phyloP scores from a whole-genome alignment of 371 early-diverging fungal genomes.

The Dichotomocladium elegans region DNA sequence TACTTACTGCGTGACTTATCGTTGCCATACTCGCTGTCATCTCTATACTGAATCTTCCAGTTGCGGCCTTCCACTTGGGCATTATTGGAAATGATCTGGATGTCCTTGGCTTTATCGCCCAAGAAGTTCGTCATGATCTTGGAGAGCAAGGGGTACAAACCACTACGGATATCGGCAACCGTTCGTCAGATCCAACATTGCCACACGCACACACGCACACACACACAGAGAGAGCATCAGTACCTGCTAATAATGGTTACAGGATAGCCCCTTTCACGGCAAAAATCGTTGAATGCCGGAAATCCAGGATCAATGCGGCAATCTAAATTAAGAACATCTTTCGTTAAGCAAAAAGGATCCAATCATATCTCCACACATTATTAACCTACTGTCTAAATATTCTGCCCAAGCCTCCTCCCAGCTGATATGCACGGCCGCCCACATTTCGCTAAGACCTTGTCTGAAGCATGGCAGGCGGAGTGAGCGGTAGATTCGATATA shows the following conservation, averaged over 20 bases:
- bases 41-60: conserved; percentile 59
- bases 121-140: conserved; percentile 45
- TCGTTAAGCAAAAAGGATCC: neutral
- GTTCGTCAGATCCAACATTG: neutral
- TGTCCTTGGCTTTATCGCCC: conserved; percentile 37
- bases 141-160: conserved; percentile 39
- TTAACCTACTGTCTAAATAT: conserved; percentile 40
- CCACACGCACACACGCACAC: too few relatives aligned
- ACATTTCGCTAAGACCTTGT: conserved; percentile 49
- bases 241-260: conserved; percentile 58
- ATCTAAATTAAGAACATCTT: conserved; percentile 13
- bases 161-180: conserved; percentile 23
- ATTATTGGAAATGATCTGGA: conserved; percentile 47
- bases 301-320: conserved; percentile 50
- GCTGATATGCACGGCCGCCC: conserved; percentile 53
- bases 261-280: conserved; percentile 39
- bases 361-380: neutral
- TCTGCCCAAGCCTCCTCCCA: conserved; percentile 59
- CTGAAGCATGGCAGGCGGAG: conserved; percentile 11
- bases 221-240: too few relatives aligned
- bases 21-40: conserved; percentile 58
- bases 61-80: conserved; percentile 30
- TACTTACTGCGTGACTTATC: conserved; percentile 53
- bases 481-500: neutral
- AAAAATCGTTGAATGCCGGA: conserved; percentile 42